Percentiles rank a stretch among this genome's conserved stretches.
phyloP scores from a whole-genome alignment of 1,284 basidiomycete species.

The Rhodotorula sp. region DNA sequence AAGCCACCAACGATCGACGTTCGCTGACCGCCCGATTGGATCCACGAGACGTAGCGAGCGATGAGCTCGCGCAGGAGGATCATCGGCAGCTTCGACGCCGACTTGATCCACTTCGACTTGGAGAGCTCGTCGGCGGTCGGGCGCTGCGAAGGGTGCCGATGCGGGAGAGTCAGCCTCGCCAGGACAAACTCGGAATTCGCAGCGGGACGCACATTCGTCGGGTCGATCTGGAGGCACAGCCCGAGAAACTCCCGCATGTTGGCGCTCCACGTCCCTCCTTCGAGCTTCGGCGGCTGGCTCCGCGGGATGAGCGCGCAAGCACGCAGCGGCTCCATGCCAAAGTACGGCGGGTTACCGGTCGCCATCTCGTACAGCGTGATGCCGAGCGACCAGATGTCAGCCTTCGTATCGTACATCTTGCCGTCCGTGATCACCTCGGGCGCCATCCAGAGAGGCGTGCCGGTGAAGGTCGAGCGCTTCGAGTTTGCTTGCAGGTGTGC shows the following conservation, averaged over 20 bases:
- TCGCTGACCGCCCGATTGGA: conserved; percentile 74
- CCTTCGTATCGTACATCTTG: conserved; percentile 86
- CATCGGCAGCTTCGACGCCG: conserved; percentile 66
- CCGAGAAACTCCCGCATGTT: conserved; percentile 88
- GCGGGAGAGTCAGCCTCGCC: not conserved
- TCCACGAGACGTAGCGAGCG: conserved; percentile 69
- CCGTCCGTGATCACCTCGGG: conserved; percentile 90
- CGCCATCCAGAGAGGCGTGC: conserved; percentile 99
- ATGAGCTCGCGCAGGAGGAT: conserved; percentile 80
- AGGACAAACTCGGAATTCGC: not conserved
- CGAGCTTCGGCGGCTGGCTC: conserved; percentile 78
- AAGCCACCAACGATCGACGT: conserved; percentile 67
- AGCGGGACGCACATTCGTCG: conserved; percentile 63
- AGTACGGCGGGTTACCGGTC: conserved; percentile 80
- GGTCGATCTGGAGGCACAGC: conserved; percentile 78
- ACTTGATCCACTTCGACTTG: conserved; percentile 92
- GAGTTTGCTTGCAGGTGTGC: conserved; percentile 81
- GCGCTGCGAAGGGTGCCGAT: conserved; percentile 57
- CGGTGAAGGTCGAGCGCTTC: conserved; percentile 91
- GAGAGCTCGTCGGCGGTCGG: conserved; percentile 82
- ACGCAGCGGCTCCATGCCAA: conserved; percentile 71
- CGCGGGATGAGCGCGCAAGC: conserved; percentile 84
- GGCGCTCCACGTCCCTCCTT: conserved; percentile 71
- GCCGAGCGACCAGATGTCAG: conserved; percentile 95
- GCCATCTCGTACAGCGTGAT: conserved; percentile 94